These are phyloP conservation scores for Ceratobasidium sp. DNA, from an alignment of 1,284 basidiomycete species.

Conservation along the genomic window DNA sequence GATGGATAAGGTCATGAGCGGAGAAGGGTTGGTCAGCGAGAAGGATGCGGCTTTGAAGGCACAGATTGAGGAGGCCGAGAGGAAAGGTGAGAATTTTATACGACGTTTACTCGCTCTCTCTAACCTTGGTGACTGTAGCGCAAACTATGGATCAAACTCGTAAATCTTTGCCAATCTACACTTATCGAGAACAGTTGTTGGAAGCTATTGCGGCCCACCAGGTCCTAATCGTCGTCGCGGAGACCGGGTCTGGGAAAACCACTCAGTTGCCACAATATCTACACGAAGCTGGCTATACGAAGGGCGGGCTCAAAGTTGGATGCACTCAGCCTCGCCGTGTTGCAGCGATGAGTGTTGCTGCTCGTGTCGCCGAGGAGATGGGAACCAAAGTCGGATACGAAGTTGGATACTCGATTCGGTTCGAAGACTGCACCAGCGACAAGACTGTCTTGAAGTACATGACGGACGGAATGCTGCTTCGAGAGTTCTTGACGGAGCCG, in stretches of 20 bases:
- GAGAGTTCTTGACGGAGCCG: slow-evolving; percentile 95
- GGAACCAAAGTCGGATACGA: slow-evolving; percentile 95
- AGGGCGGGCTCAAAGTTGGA: slow-evolving; percentile 88
- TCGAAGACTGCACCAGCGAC: slow-evolving; percentile 99
- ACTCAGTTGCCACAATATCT: slow-evolving; percentile 98
- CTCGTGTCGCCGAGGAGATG: slow-evolving; percentile 99
- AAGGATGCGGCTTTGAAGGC: slow-evolving; percentile 86
- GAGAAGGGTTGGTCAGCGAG: slow-evolving; percentile 77
- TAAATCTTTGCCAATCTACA: slow-evolving; percentile 90
- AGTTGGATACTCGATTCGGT: slow-evolving; percentile 98
- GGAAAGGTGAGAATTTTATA: slow-evolving; percentile 70
- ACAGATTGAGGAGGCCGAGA: slow-evolving; percentile 93
- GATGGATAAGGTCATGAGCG: slow-evolving; percentile 81
- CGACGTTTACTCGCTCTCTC: slow-evolving; percentile 21
- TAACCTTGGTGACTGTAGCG: slow-evolving; percentile 60
- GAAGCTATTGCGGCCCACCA: slow-evolving; percentile 92
- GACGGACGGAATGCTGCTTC: slow-evolving; percentile 98
- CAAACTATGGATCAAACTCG: slow-evolving; percentile 90
- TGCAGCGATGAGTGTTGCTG: slow-evolving; percentile 98
- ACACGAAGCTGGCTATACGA: slow-evolving; percentile 95
- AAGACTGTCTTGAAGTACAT: slow-evolving; percentile 98
- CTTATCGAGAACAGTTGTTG: slow-evolving; percentile 86
- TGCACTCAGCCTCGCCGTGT: slow-evolving; percentile 99
- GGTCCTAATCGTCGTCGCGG: slow-evolving; percentile 90
- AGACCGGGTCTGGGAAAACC: slow-evolving; percentile 97